phyloP scores from a whole-genome alignment of 345 rosid genomes.

The Citrus glauca region DNA sequence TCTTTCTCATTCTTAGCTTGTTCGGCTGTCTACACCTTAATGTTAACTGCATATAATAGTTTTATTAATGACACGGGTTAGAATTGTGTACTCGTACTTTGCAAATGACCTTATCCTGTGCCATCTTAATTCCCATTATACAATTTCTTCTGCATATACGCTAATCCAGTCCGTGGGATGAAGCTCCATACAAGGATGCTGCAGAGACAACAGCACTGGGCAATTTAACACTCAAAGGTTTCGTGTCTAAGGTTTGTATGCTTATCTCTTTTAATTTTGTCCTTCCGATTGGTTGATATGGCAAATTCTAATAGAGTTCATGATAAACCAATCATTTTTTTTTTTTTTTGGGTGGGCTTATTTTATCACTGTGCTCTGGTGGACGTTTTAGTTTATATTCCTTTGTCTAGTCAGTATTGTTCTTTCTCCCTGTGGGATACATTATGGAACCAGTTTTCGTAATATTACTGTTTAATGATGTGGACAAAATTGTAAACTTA shows the following conservation, averaged over 20 bases:
- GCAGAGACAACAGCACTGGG: conserved; percentile 64
- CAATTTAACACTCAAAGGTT: conserved; percentile 59
- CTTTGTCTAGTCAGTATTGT: neutral
- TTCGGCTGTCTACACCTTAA: neutral
- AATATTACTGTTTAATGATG: neutral
- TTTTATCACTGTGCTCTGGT: neutral
- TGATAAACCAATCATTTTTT: neutral
- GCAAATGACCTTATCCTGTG: neutral
- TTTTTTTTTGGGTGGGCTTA: neutral
- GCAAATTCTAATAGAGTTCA: neutral
- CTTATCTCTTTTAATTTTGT: neutral
- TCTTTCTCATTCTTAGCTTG: neutral
- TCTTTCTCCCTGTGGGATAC: neutral
- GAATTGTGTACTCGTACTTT: neutral
- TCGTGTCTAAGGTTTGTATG: conserved; percentile 61
- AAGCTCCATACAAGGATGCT: conserved; percentile 58
- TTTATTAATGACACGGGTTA: neutral
- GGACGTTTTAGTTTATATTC: neutral
- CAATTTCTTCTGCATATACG: conserved; percentile 21
- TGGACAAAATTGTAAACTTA: neutral
- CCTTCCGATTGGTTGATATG: neutral
- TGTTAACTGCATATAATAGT: neutral
- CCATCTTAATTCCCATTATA: neutral
- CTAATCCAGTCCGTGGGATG: conserved; percentile 69
- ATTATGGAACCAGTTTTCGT: neutral